Evolutionary conservation across 345 rosid species (phyloP).

Genomic region (Eucalyptus guilfoylei): DNA sequence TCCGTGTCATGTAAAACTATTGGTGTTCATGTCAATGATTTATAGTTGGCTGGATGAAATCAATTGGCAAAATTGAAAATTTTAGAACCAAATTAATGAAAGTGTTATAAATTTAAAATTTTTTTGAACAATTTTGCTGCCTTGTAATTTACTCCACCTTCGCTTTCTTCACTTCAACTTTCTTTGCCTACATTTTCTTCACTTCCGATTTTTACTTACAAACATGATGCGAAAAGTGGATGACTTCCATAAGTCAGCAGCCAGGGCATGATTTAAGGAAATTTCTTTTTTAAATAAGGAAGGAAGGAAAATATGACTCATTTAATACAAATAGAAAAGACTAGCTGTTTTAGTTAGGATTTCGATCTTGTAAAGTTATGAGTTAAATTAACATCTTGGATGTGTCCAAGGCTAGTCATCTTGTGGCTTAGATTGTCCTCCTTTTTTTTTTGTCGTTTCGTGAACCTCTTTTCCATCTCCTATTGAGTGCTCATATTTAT

Average conservation of each 20-base stretch:
- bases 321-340: not conserved
- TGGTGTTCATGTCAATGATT: no score
- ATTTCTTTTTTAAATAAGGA: not conserved
- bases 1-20: accelerated
- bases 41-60: not conserved
- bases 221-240: not conserved
- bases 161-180: not conserved
- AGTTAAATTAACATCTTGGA: not conserved
- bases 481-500: no score
- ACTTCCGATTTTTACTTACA: not conserved
- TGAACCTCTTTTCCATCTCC: not conserved
- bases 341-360: not conserved
- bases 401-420: not conserved
- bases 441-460: no score
- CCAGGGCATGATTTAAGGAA: not conserved
- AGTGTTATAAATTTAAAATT: accelerated
- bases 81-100: no score
- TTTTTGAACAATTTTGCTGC: not conserved
- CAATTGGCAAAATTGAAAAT: no score
- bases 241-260: not conserved
- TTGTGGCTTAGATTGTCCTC: not conserved
- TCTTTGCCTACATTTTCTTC: not conserved
- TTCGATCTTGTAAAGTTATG: not conserved
- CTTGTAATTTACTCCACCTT: not conserved
- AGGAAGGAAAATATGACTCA: not conserved